Evolutionary conservation across 345 rosid species (phyloP).

Genomic region (Citrus hindsii): DNA sequence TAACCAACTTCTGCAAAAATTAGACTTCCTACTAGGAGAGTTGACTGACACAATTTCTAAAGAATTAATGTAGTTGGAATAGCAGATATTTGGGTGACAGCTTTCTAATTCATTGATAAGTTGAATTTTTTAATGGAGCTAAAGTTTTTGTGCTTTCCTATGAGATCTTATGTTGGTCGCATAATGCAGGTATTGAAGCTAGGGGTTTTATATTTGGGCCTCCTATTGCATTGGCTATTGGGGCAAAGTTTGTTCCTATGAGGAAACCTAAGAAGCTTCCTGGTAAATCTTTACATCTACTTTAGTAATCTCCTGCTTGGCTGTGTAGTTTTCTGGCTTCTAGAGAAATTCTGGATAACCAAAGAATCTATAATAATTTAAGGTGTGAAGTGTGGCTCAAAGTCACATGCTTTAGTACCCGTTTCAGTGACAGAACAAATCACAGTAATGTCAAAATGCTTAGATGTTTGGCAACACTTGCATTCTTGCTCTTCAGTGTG

Average conservation of each 20-base stretch:
- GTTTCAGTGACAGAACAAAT: not conserved
- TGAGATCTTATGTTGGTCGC: not conserved
- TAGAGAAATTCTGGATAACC: not conserved
- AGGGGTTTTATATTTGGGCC: conserved; percentile 99
- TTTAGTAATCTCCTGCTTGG: not conserved
- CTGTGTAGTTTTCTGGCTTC: not conserved
- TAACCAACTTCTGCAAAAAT: not conserved
- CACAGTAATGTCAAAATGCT: not conserved
- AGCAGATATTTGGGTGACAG: not conserved
- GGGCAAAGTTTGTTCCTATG: conserved; percentile 97
- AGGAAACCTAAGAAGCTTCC: conserved; percentile 97
- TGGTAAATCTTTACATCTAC: conserved; percentile 36
- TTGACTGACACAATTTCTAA: not conserved
- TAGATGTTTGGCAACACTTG: not conserved
- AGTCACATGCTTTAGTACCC: not conserved
- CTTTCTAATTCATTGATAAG: not conserved
- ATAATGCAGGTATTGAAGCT: conserved; percentile 80
- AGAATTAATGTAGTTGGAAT: not conserved
- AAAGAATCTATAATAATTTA: not conserved
- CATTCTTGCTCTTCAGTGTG: not conserved
- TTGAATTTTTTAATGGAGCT: not conserved
- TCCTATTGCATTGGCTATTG: conserved; percentile 97
- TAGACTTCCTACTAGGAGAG: not conserved
- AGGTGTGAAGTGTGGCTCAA: not conserved
- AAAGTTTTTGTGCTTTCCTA: not conserved